phyloP scores from a whole-genome alignment of 768 basidiomycete species.

The Pleurotus pulmonarius region DNA sequence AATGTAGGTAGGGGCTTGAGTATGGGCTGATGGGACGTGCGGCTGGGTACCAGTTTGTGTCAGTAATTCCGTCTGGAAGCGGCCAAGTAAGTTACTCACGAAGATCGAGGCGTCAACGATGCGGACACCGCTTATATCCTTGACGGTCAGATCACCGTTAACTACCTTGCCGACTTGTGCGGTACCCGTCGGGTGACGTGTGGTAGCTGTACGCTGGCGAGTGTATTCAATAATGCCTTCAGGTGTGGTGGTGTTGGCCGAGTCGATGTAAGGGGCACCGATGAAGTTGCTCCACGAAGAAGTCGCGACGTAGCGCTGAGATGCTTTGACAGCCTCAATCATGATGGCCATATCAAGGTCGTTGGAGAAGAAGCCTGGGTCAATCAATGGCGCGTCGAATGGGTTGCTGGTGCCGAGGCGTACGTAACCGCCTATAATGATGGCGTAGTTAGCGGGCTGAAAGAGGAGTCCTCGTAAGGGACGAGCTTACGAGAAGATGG shows the following conservation, averaged over 20 bases:
- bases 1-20: neutral
- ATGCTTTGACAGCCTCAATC: conserved; percentile 19
- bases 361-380: conserved; percentile 41
- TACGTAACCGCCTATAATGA: conserved; percentile 28
- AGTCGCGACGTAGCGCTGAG: conserved; percentile 20
- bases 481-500: neutral
- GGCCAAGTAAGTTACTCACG: conserved; percentile 16
- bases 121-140: conserved; percentile 23
- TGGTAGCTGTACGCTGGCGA: conserved; percentile 16
- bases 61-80: neutral
- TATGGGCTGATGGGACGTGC: neutral
- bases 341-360: conserved; percentile 25
- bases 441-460: too few species aligned
- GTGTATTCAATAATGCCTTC: conserved; percentile 20
- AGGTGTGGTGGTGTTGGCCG: conserved; percentile 20
- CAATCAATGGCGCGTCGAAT: conserved; percentile 44
- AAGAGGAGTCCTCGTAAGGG: too few species aligned
- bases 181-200: conserved; percentile 29
- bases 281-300: conserved; percentile 24
- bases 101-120: conserved; percentile 28
- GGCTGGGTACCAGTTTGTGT: neutral
- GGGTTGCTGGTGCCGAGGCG: conserved; percentile 41
- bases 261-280: conserved; percentile 14
- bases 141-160: conserved; percentile 31
- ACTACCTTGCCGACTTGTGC: conserved; percentile 33